Percentiles rank a stretch among this genome's conserved stretches.
Conservation (phyloP, 2,329 filamentous ascomycete genomes). For the Knoxdaviesia capensis region DNA sequence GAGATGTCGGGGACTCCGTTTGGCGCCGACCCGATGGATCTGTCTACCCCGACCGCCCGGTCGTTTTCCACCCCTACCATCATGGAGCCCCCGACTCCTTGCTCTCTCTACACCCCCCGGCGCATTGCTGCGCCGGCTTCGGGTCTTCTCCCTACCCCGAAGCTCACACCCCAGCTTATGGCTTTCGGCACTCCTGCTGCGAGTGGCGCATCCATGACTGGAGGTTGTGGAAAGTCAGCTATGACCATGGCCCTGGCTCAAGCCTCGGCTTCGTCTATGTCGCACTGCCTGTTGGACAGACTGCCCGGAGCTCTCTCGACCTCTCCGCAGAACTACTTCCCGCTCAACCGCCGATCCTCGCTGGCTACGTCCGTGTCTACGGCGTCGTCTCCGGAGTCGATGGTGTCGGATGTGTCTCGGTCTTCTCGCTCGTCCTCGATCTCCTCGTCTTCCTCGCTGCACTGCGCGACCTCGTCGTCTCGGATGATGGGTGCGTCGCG, state of each 20-base stretch:
- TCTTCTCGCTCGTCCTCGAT: conserved; percentile 45
- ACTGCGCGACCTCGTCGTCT: conserved; percentile 35
- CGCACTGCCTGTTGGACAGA: conserved; percentile 33
- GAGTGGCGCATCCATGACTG: conserved; percentile 29
- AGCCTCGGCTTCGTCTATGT: conserved; percentile 21
- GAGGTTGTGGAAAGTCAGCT: conserved; percentile 24
- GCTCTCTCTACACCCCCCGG: conserved; percentile 20
- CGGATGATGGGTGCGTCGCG: conserved; percentile 37
- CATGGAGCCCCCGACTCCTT: conserved; percentile 27
- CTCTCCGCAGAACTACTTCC: conserved; percentile 29
- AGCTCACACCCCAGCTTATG: conserved; percentile 33
- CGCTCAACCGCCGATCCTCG: conserved; percentile 34
- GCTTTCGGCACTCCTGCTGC: conserved; percentile 40
- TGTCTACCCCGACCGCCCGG: conserved; percentile 18
- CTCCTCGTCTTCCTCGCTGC: conserved; percentile 39
- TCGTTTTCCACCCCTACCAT: conserved; percentile 18
- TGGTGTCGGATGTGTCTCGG: conserved; percentile 42
- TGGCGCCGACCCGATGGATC: neutral
- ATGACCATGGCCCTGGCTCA: conserved; percentile 43
- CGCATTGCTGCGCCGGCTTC: conserved; percentile 27
- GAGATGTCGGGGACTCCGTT: too few relatives aligned
- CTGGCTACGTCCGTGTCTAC: conserved; percentile 42
- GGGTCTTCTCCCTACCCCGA: conserved; percentile 36
- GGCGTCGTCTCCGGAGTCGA: conserved; percentile 45
- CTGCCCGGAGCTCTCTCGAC: conserved; percentile 20